Conservation (phyloP, 2,329 filamentous ascomycete species). For the Coniochaeta pulveracea region DNA sequence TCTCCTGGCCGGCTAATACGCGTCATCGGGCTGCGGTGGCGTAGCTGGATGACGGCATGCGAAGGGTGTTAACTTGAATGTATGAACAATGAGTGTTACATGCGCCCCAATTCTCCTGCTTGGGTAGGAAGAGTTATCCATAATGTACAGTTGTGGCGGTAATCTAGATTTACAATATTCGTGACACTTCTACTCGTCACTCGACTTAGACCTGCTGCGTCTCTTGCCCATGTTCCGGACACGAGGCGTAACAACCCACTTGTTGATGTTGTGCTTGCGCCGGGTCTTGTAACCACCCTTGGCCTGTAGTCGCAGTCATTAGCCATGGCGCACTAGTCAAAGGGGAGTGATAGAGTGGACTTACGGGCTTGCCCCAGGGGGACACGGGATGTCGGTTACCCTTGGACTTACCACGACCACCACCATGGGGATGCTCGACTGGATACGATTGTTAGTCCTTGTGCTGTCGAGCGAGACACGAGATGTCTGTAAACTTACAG, state of each 20-base stretch:
- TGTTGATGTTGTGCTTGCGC: constrained; percentile 80
- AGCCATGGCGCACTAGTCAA: constrained; percentile 11
- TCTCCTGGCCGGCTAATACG: too few relatives aligned
- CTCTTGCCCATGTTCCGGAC: constrained; percentile 87
- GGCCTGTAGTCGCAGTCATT: constrained; percentile 35
- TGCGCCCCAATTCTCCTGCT: too few relatives aligned
- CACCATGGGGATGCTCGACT: constrained; percentile 95
- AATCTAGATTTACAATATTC: constrained; percentile 17
- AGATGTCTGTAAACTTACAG: constrained; percentile 40
- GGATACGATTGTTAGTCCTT: constrained; percentile 4
- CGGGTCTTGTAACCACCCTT: constrained; percentile 90
- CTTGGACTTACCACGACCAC: constrained; percentile 98
- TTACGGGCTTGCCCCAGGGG: constrained; percentile 91
- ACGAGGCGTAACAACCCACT: constrained; percentile 75
- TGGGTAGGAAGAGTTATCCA: too few relatives aligned
- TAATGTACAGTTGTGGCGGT: too few relatives aligned
- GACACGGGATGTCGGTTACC: constrained; percentile 91
- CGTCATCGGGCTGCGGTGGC: too few relatives aligned
- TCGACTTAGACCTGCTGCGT: constrained; percentile 45
- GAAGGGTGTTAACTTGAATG: too few relatives aligned
- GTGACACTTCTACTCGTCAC: constrained; percentile 2
- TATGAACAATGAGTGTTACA: too few relatives aligned
- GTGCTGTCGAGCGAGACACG: not conserved
- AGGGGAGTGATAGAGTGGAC: constrained; percentile 22
- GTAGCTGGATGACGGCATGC: too few relatives aligned